phyloP scores from a whole-genome alignment of 2,329 filamentous ascomycete genomes.

The Penicillium palitans region DNA sequence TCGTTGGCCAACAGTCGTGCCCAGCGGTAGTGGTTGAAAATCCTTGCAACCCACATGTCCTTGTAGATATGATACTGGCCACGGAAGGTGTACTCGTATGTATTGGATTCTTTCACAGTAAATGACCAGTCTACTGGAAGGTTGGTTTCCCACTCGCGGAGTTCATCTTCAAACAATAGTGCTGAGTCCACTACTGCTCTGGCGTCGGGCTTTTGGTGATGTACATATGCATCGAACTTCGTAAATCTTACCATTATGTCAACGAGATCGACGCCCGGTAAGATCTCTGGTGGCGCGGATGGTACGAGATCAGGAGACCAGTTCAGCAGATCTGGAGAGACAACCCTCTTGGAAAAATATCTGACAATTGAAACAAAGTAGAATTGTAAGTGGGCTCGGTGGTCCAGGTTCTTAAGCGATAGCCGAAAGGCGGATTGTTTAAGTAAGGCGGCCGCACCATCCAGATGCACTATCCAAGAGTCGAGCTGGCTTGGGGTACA shows the following conservation, averaged over 20 bases:
- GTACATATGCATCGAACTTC: conserved; percentile 14
- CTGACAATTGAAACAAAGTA: conserved; percentile 21
- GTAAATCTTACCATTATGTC: conserved; percentile 25
- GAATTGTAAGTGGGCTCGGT: conserved; percentile 19
- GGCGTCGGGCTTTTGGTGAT: conserved; percentile 3
- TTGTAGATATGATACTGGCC: conserved; percentile 26
- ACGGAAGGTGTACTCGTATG: conserved; percentile 18
- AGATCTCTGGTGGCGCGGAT: background rate
- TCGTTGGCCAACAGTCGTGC: conserved; percentile 27
- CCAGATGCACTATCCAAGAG: conserved; percentile 25
- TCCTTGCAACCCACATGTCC: conserved; percentile 22
- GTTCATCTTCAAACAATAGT: conserved; percentile 17
- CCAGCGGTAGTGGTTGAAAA: conserved; percentile 26
- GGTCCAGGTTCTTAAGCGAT: background rate
- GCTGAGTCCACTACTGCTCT: conserved; percentile 7
- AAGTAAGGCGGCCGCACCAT: conserved; percentile 23
- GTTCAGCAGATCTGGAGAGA: conserved; percentile 14
- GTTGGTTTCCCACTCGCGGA: conserved; percentile 20
- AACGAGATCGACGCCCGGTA: conserved; percentile 17
- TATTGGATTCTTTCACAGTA: conserved; percentile 11
- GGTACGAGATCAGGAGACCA: conserved; percentile 15
- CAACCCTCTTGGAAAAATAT: conserved; percentile 16
- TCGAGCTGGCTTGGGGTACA: conserved; percentile 15
- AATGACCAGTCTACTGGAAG: conserved; percentile 21
- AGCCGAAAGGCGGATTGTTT: conserved; percentile 11